These are phyloP conservation scores for Lecanoromycetidae sp. DNA, from an alignment of 2,329 filamentous ascomycete genomes.

Conservation along the genomic window DNA sequence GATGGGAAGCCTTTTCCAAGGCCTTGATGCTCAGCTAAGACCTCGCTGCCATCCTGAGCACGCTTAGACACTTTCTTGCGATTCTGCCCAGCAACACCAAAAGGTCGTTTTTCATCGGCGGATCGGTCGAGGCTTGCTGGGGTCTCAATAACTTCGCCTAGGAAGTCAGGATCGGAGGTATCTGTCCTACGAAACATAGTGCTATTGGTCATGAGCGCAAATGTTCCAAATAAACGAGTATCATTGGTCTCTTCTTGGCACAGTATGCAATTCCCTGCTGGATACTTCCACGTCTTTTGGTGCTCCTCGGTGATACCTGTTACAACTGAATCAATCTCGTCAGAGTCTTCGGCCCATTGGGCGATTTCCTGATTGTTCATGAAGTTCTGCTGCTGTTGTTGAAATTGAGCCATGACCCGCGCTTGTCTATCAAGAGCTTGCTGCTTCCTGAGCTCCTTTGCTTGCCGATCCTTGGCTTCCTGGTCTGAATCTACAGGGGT, in stretches of 20 bases:
- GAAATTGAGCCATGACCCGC: slow-evolving; percentile 93
- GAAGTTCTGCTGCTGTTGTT: slow-evolving; percentile 93
- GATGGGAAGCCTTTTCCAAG: slow-evolving; percentile 82
- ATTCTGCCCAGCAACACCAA: slow-evolving; percentile 83
- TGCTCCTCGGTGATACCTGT: slow-evolving; percentile 48
- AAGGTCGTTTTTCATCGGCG: slow-evolving; percentile 71
- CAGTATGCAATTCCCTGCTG: slow-evolving; percentile 82
- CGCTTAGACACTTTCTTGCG: slow-evolving; percentile 64
- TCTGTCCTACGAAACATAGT: slow-evolving; percentile 78
- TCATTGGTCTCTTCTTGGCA: slow-evolving; percentile 96
- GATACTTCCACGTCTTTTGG: slow-evolving; percentile 77
- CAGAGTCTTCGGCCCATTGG: slow-evolving; percentile 75
- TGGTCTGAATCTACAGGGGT: slow-evolving; percentile 45
- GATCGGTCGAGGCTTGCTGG: slow-evolving; percentile 75
- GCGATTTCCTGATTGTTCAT: slow-evolving; percentile 76
- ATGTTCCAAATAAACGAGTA: slow-evolving; percentile 77
- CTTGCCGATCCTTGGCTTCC: slow-evolving; percentile 79
- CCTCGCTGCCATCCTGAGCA: slow-evolving; percentile 56
- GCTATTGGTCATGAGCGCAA: slow-evolving; percentile 78
- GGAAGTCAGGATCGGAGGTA: slow-evolving; percentile 65
- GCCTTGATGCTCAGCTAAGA: slow-evolving; percentile 63
- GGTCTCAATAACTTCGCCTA: slow-evolving; percentile 68
- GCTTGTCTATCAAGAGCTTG: slow-evolving; percentile 82
- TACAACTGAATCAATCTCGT: slow-evolving; percentile 45
- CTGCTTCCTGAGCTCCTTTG: slow-evolving; percentile 82